phyloP scores from a whole-genome alignment of 495 filamentous ascomycete species.

The Aspergillus steynii region DNA sequence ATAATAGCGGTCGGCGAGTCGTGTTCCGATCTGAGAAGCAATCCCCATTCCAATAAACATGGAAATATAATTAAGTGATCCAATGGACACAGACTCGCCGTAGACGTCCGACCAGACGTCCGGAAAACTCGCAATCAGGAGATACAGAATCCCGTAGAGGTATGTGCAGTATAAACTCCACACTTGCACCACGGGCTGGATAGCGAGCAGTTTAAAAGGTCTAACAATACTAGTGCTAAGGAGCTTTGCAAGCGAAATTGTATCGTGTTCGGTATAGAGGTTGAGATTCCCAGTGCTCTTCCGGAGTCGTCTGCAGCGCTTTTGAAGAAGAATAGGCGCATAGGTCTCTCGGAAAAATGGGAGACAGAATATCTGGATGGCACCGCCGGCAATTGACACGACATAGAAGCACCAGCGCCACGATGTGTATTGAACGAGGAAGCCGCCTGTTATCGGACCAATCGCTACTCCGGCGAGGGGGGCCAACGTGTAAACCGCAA shows the following conservation, averaged over 20 bases:
- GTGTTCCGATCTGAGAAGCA: too few relatives aligned
- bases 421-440: constrained; percentile 55
- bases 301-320: constrained; percentile 50
- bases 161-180: constrained; percentile 55
- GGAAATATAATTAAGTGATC: too few relatives aligned
- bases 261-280: constrained; percentile 8
- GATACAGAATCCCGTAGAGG: constrained; percentile 60
- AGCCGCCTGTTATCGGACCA: constrained; percentile 49
- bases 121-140: constrained; percentile 60
- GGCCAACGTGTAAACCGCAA: constrained; percentile 51
- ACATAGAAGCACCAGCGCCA: constrained; percentile 59
- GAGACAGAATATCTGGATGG: constrained; percentile 38
- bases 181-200: constrained; percentile 46
- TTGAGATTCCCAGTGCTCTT: constrained; percentile 55
- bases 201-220: constrained; percentile 40
- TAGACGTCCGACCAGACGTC: too few relatives aligned
- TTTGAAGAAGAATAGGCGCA: constrained; percentile 51
- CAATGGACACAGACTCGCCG: too few relatives aligned
- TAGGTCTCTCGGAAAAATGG: constrained; percentile 60
- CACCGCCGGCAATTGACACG: constrained; percentile 47
- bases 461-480: constrained; percentile 54
- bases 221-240: constrained; percentile 21
- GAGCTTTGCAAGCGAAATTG: constrained; percentile 10
- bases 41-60: too few relatives aligned
- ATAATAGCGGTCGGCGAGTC: too few relatives aligned